phyloP scores from a whole-genome alignment of 2,329 filamentous ascomycete species.

The Fusarium citri region DNA sequence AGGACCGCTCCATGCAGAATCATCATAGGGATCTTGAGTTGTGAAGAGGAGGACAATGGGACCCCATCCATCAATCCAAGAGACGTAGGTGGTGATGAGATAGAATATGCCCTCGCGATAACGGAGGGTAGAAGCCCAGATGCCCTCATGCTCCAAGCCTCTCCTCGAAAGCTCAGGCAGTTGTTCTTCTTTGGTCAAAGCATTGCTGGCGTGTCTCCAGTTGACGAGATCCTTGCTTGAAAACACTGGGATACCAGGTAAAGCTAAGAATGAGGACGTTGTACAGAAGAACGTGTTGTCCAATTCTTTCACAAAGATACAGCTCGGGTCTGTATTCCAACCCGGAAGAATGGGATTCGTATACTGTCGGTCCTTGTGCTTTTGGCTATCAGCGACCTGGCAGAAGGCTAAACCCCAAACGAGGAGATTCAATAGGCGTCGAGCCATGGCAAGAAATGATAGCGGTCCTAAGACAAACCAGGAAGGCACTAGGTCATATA shows the following conservation, averaged over 20 bases:
- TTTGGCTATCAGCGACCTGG: neutral
- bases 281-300: slow-evolving; percentile 62
- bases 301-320: slow-evolving; percentile 36
- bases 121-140: neutral
- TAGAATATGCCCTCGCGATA: neutral
- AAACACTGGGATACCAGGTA: slow-evolving; percentile 64
- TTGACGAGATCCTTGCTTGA: slow-evolving; percentile 61
- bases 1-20: neutral
- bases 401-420: neutral
- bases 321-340: slow-evolving; percentile 61
- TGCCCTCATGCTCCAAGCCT: neutral
- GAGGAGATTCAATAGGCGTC: neutral
- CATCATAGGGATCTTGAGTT: neutral
- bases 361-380: neutral
- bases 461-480: too few relatives aligned
- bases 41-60: neutral
- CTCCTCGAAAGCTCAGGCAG: slow-evolving; percentile 48
- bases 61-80: neutral
- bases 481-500: too few relatives aligned
- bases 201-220: slow-evolving; percentile 59
- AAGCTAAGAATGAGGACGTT: slow-evolving; percentile 62
- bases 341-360: slow-evolving; percentile 61
- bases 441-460: neutral
- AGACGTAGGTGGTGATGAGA: neutral
- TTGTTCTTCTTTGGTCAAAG: slow-evolving; percentile 54